These are phyloP conservation scores for Athelia sp. DNA, from an alignment of 1,284 basidiomycete genomes.

Conservation along the genomic window DNA sequence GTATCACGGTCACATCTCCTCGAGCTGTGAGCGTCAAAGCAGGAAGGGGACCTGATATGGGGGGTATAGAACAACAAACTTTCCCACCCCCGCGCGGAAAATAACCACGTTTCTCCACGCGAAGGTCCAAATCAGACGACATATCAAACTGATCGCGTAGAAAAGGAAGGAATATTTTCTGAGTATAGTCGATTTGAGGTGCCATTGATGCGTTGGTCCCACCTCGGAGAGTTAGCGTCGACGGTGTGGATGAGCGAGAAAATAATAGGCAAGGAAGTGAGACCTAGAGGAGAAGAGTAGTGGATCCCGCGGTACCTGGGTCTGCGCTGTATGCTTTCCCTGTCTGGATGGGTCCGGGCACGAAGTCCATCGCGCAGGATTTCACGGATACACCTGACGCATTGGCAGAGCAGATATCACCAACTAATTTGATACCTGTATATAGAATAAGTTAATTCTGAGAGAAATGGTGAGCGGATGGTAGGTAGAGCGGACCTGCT, in stretches of 20 bases:
- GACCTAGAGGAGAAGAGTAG: conserved; percentile 65
- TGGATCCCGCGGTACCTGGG: conserved; percentile 64
- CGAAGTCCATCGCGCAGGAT: conserved; percentile 48
- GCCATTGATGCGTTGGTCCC: conserved; percentile 67
- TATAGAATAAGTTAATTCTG: too few species aligned
- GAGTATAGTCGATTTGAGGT: conserved; percentile 68
- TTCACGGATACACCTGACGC: conserved; percentile 45
- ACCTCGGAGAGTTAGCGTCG: conserved; percentile 50
- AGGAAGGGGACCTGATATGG: conserved; percentile 35
- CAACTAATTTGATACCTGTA: conserved; percentile 57
- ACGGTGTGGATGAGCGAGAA: conserved; percentile 24
- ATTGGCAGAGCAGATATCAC: conserved; percentile 48
- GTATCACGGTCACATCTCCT: conserved; percentile 44
- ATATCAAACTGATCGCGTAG: conserved; percentile 49
- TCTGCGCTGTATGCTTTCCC: conserved; percentile 51
- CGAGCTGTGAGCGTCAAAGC: conserved; percentile 45
- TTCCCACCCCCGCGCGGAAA: conserved; percentile 67
- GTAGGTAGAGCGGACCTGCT: conserved; percentile 44
- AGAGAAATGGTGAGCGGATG: too few species aligned
- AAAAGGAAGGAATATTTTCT: conserved; percentile 62
- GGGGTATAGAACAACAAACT: conserved; percentile 39
- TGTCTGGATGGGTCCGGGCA: conserved; percentile 38
- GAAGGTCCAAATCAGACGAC: conserved; percentile 28
- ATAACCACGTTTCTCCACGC: conserved; percentile 55
- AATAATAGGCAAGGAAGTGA: conserved; percentile 65